Base-by-base conservation (phyloP, 2,329 filamentous ascomycete genomes). In the Magnaporthiopsis rhizophila region DNA sequence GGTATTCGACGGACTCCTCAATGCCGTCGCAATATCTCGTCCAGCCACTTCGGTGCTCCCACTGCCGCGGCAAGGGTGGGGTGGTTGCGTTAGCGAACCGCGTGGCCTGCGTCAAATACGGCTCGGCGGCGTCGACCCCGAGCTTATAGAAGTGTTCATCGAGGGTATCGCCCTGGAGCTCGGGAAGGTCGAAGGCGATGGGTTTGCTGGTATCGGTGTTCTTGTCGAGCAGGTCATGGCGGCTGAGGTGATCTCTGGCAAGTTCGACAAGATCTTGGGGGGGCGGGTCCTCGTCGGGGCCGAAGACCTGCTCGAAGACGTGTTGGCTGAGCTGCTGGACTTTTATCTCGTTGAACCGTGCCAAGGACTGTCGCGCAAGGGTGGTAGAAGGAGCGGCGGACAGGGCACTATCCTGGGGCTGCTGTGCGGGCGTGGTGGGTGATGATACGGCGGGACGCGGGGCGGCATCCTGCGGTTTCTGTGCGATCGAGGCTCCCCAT, bases 101-200 rank as follows among this genome's bases (percentile, higher is more conserved):
- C 72, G 91, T 95, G 1, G 94, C 90, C 67, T 86, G 78, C 7
- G 79, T 81, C 59, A 98, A 75, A 71, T 90, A 97, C 0, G 95
- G 94, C 69, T 97, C 91, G 5, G 92, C 91, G 58, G 89, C 88
- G 74, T 97, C 92, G 73, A 89, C 82, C 30, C 94, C 96, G 12
- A 99, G 83, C 73, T 86, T 92, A 77, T 92, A 82, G 72, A 99
- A 99, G 76, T 99, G 96, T 74, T 98, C 93, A 74, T 99, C 95
- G 13, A 99, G 80, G 0, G 89, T 91, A 36, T 83, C 74, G 18
- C 95, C 95, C 66, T 92, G 89, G 1, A 99, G 81, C 1, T 81
- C 76, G 0, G 95, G 95, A 3, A 98, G 79, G 70, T 97, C 88
- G 74, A 99, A 97, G 13, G 86, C 90, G 71, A 99, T 88, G 0